phyloP scores from a whole-genome alignment of 352 stramenopile species.

The Globisporangium polare region DNA sequence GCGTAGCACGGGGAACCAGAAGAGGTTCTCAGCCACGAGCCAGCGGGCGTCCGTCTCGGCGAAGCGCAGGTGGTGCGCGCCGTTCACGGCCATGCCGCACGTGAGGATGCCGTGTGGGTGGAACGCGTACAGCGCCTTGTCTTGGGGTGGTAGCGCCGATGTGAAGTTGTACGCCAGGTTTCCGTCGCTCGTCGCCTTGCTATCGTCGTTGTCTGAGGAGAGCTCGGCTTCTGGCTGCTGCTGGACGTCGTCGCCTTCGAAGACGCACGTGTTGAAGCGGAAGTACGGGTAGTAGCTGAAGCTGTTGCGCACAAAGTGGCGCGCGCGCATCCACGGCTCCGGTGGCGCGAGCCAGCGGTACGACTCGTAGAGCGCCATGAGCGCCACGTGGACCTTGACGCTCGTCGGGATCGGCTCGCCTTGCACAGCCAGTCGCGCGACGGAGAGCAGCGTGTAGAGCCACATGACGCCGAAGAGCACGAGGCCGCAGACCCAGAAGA shows the following conservation, averaged over 20 bases:
- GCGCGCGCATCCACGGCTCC: slow-evolving; percentile 29
- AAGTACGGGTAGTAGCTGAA: slow-evolving; percentile 38
- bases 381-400: slow-evolving; percentile 27
- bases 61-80: slow-evolving; percentile 47
- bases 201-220: not conserved
- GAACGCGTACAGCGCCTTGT: slow-evolving; percentile 51
- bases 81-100: slow-evolving; percentile 53
- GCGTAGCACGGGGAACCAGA: slow-evolving; percentile 62
- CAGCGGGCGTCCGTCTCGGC: slow-evolving; percentile 41
- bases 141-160: slow-evolving; percentile 31
- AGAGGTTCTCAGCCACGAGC: slow-evolving; percentile 67
- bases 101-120: slow-evolving; percentile 67
- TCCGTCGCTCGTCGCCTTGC: slow-evolving; percentile 5
- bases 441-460: slow-evolving; percentile 22
- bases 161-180: slow-evolving; percentile 18
- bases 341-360: slow-evolving; percentile 29
- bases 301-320: slow-evolving; percentile 18
- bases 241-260: slow-evolving; percentile 17
- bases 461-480: slow-evolving; percentile 18
- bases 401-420: slow-evolving; percentile 8
- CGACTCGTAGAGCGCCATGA: slow-evolving; percentile 40
- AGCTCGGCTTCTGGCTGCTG: slow-evolving; percentile 5
- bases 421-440: slow-evolving; percentile 17
- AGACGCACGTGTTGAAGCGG: slow-evolving; percentile 28
- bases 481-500: slow-evolving; percentile 30